These are phyloP conservation scores for Vanderwaltozyma yarrowii DNA, from an alignment of 805 yeast genomes.

Conservation along the genomic window DNA sequence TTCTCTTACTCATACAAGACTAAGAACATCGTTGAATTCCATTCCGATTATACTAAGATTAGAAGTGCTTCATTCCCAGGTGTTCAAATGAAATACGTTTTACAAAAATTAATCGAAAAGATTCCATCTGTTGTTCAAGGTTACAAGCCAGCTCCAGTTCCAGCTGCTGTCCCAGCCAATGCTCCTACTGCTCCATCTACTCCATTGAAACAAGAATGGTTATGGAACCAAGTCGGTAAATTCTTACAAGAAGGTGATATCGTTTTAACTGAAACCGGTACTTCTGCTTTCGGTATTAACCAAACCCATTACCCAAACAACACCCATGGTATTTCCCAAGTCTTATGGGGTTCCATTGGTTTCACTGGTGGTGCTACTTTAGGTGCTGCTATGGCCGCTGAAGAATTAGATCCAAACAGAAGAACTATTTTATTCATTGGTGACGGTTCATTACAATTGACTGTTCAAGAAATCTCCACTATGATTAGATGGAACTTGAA, in stretches of 20 bases:
- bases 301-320: conserved; percentile 53
- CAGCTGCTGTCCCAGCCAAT: conserved; percentile 38
- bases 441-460: conserved; percentile 94
- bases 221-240: conserved; percentile 29
- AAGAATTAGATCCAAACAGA: conserved; percentile 16
- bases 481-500: conserved; percentile 49
- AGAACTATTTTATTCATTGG: conserved; percentile 73
- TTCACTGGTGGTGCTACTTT: conserved; percentile 79
- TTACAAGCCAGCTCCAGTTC: conserved; percentile 46
- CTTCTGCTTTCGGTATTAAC: conserved; percentile 67
- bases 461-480: conserved; percentile 71
- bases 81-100: conserved; percentile 54
- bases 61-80: conserved; percentile 55
- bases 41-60: conserved; percentile 44
- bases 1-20: conserved; percentile 30
- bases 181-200: conserved; percentile 36
- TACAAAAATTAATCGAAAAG: conserved; percentile 33
- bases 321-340: conserved; percentile 48
- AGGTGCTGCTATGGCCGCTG: conserved; percentile 68
- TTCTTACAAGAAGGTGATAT: conserved; percentile 41
- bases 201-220: conserved; percentile 52
- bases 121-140: conserved; percentile 31
- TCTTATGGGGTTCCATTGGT: conserved; percentile 79
- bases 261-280: conserved; percentile 71
- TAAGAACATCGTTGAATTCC: conserved; percentile 35